Conservation (phyloP, 2,329 filamentous ascomycete species). For the Annulohypoxylon truncatum region DNA sequence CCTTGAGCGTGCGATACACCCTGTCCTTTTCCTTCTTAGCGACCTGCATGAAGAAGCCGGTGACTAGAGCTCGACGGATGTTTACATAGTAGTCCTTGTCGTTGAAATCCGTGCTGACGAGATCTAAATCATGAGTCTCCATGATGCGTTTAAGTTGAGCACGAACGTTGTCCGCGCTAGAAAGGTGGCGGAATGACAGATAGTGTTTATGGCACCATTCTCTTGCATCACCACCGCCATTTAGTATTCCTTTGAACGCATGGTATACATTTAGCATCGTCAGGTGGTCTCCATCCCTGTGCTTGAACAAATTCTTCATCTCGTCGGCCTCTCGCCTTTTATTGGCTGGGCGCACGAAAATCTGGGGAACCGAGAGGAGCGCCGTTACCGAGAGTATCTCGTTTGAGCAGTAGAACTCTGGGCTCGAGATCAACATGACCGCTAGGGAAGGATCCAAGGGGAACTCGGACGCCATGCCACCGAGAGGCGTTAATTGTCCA, state of each 20-base stretch:
- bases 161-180: slow-evolving; percentile 94
- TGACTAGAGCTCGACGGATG: slow-evolving; percentile 89
- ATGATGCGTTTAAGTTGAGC: slow-evolving; percentile 94
- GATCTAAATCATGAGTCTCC: slow-evolving; percentile 88
- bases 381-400: slow-evolving; percentile 96
- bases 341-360: slow-evolving; percentile 88
- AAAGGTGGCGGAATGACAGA: slow-evolving; percentile 86
- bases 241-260: slow-evolving; percentile 85
- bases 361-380: slow-evolving; percentile 91
- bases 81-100: slow-evolving; percentile 99
- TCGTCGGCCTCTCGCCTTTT: slow-evolving; percentile 93
- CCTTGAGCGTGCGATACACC: slow-evolving; percentile 94
- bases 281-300: slow-evolving; percentile 93
- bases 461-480: slow-evolving; percentile 91
- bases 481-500: slow-evolving; percentile 88
- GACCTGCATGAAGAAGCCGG: slow-evolving; percentile 99
- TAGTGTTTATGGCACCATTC: slow-evolving; percentile 99
- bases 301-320: slow-evolving; percentile 95
- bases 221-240: slow-evolving; percentile 75
- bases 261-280: slow-evolving; percentile 98
- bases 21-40: slow-evolving; percentile 93
- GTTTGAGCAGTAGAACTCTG: slow-evolving; percentile 98
- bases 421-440: slow-evolving; percentile 97
- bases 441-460: slow-evolving; percentile 93
- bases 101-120: slow-evolving; percentile 89